Conservation (phyloP, 345 rosid genomes). For the Citrus maxima region DNA sequence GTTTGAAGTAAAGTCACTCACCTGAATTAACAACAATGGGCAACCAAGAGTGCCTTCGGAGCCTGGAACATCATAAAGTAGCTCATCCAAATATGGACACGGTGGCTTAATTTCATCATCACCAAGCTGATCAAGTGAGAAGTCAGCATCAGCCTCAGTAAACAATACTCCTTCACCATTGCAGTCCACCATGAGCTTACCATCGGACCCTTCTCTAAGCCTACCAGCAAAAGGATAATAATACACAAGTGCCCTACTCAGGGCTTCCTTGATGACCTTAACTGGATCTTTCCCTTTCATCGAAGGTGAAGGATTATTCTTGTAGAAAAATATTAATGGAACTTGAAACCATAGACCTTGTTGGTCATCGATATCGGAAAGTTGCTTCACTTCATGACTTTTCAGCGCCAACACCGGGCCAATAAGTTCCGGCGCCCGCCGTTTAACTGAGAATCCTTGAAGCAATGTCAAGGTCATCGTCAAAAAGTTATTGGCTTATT, state of each 20-base stretch:
- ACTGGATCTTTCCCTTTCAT: not conserved
- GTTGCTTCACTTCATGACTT: not conserved
- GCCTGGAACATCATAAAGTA: conserved; percentile 9
- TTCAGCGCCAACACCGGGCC: too few relatives aligned
- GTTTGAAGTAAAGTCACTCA: not conserved
- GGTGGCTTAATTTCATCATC: not conserved
- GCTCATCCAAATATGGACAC: not conserved
- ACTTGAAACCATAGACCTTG: conserved; percentile 1
- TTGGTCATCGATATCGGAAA: conserved; percentile 6
- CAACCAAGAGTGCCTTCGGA: not conserved
- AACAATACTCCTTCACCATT: conserved; percentile 6
- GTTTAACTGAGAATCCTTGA: too few relatives aligned
- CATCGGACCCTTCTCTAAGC: not conserved
- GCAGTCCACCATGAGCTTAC: conserved; percentile 13
- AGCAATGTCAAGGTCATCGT: too few relatives aligned
- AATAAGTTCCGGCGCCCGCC: too few relatives aligned
- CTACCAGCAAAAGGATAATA: conserved; percentile 10
- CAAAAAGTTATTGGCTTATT: too few relatives aligned
- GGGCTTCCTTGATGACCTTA: not conserved
- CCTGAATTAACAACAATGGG: conserved; percentile 7
- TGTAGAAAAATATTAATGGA: conserved; percentile 2
- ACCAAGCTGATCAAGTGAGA: not conserved
- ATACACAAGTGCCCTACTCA: not conserved
- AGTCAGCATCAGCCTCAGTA: conserved; percentile 9
- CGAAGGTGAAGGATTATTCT: not conserved